A percentile compares a stretch with the other conserved stretches of the same genome.
Conservation (phyloP, 2,329 filamentous ascomycete species). For the Furcasterigmium sp. region DNA sequence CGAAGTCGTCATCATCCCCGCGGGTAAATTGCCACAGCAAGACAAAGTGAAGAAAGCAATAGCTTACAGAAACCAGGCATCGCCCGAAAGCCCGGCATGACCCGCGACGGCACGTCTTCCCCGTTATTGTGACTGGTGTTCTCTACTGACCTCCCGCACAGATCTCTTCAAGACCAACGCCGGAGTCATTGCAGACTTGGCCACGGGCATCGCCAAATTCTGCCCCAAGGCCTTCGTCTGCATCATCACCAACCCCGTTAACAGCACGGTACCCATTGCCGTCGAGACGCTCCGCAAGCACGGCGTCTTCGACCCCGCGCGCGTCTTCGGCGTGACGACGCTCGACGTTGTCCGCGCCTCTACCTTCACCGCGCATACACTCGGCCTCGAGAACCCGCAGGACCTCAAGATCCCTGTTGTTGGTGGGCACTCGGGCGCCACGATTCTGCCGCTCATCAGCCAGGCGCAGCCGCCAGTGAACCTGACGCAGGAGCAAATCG, state of each 20-base stretch:
- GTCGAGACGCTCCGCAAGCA: slow-evolving; percentile 70
- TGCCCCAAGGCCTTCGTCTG: slow-evolving; percentile 69
- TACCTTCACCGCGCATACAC: slow-evolving; percentile 64
- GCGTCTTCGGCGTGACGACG: slow-evolving; percentile 76
- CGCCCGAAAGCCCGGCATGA: slow-evolving; percentile 77
- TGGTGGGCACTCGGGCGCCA: slow-evolving; percentile 72
- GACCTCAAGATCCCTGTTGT: slow-evolving; percentile 69
- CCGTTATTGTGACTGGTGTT: no score
- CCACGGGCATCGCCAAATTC: slow-evolving; percentile 65
- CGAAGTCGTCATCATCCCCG: slow-evolving; percentile 72
- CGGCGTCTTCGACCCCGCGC: slow-evolving; percentile 74
- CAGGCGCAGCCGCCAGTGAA: slow-evolving; percentile 61
- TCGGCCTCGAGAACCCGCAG: slow-evolving; percentile 45
- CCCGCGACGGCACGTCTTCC: slow-evolving; percentile 47
- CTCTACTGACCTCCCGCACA: not conserved
- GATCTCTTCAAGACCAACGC: slow-evolving; percentile 71
- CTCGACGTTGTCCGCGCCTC: slow-evolving; percentile 74
- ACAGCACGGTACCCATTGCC: slow-evolving; percentile 75
- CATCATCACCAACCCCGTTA: slow-evolving; percentile 76
- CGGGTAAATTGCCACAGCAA: slow-evolving; percentile 28
- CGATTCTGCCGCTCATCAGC: slow-evolving; percentile 71
- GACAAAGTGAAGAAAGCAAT: no score
- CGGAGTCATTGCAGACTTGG: slow-evolving; percentile 72
- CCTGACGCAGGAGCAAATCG: slow-evolving; percentile 44
- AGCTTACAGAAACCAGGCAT: slow-evolving; percentile 40